phyloP scores from a whole-genome alignment of 768 basidiomycete genomes.

The Boletus patriciae region DNA sequence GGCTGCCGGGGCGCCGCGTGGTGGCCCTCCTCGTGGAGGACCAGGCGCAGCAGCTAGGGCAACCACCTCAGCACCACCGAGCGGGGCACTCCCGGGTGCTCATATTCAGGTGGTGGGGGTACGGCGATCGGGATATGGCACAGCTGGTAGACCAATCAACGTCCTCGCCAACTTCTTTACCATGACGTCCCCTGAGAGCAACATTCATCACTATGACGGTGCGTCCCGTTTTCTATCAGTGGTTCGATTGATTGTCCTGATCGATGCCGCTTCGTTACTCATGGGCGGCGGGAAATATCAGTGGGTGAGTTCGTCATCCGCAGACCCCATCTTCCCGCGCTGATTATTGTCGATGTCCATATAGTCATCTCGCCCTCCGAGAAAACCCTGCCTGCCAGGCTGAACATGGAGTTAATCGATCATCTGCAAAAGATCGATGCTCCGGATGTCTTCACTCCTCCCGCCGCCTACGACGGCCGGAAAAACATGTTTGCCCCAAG shows the following conservation, averaged over 20 bases:
- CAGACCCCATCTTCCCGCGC: background rate
- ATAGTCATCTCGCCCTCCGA: conserved; percentile 67
- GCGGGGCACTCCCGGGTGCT: conserved; percentile 28
- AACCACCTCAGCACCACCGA: conserved; percentile 31
- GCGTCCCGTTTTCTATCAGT: conserved; percentile 36
- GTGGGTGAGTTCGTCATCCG: conserved; percentile 18
- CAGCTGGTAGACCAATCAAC: conserved; percentile 45
- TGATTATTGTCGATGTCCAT: conserved; percentile 15
- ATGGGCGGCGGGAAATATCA: conserved; percentile 6
- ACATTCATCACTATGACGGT: conserved; percentile 83
- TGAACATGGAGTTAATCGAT: conserved; percentile 72
- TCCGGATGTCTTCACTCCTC: conserved; percentile 69
- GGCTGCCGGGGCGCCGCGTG: conserved; percentile 5
- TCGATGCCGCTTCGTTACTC: conserved; percentile 7
- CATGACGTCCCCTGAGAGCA: conserved; percentile 56
- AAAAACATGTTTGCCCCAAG: conserved; percentile 72
- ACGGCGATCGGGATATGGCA: conserved; percentile 63
- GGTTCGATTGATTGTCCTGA: conserved; percentile 20
- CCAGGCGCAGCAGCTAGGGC: conserved; percentile 19
- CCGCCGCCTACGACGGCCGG: conserved; percentile 74
- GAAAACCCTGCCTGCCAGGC: conserved; percentile 60
- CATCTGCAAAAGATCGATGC: conserved; percentile 57
- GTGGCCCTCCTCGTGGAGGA: conserved; percentile 24
- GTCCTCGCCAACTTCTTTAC: conserved; percentile 63
- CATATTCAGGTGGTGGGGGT: conserved; percentile 63